Percentiles rank a stretch among this genome's conserved stretches.
phyloP scores from a whole-genome alignment of 2,329 filamentous ascomycete genomes.

The Simplicillium aogashimaense region DNA sequence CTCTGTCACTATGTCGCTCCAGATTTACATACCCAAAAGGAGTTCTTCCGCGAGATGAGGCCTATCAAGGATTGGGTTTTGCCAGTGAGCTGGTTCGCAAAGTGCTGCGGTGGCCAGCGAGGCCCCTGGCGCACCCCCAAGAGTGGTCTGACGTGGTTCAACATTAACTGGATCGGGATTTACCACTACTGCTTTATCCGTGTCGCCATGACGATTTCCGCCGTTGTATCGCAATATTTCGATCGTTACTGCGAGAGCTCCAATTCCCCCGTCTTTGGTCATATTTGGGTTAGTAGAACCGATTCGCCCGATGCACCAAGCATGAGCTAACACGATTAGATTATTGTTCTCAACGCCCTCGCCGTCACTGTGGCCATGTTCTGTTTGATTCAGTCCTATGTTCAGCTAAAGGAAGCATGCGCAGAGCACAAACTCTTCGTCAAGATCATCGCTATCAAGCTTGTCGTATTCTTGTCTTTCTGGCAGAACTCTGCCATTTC shows the following conservation, averaged over 20 bases:
- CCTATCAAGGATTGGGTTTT: constrained; percentile 64
- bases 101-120: constrained; percentile 58
- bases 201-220: constrained; percentile 68
- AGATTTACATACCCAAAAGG: constrained; percentile 69
- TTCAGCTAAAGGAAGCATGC: constrained; percentile 62
- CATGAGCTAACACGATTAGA: constrained; percentile 24
- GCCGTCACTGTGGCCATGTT: constrained; percentile 82
- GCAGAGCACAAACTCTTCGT: constrained; percentile 61
- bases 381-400: constrained; percentile 78
- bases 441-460: constrained; percentile 79
- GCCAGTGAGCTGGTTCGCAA: constrained; percentile 61
- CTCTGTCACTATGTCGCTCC: constrained; percentile 74
- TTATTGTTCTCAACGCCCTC: constrained; percentile 57
- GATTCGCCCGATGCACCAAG: not conserved
- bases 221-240: constrained; percentile 61
- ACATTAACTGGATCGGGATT: constrained; percentile 71
- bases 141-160: constrained; percentile 85
- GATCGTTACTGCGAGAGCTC: constrained; percentile 70
- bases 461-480: constrained; percentile 85
- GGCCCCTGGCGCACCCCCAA: constrained; percentile 65
- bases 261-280: constrained; percentile 67
- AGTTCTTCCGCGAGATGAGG: constrained; percentile 62
- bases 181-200: constrained; percentile 83
- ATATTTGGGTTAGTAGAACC: constrained; percentile 59
- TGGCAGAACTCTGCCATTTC: constrained; percentile 60